Evolutionary conservation across 331 rosid genomes (phyloP).

Genomic region (Phaseolus coccineus): DNA sequence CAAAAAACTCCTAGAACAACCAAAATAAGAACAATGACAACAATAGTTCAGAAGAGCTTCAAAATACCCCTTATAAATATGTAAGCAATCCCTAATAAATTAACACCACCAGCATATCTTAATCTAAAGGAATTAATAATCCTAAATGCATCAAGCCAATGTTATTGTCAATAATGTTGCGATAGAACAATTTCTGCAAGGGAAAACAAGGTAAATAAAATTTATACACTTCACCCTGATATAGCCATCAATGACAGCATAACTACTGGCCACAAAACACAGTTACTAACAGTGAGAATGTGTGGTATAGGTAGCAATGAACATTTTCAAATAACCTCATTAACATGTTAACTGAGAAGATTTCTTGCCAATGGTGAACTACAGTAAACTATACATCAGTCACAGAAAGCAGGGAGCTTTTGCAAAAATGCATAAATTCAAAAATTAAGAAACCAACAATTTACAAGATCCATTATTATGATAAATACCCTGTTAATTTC

Average conservation of each 20-base stretch:
- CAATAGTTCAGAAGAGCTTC: constrained; percentile 28
- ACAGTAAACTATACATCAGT: constrained; percentile 12
- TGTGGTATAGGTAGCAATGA: not conserved
- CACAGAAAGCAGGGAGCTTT: constrained; percentile 16
- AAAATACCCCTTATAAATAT: constrained; percentile 25
- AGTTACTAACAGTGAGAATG: not conserved
- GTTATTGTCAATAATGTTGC: constrained; percentile 4
- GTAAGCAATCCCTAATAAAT: constrained; percentile 18
- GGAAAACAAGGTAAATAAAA: not conserved
- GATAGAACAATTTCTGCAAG: not conserved
- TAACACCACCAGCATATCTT: constrained; percentile 25
- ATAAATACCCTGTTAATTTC: constrained; percentile 31
- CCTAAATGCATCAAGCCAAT: constrained; percentile 11
- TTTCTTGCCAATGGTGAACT: constrained; percentile 8
- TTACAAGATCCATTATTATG: not conserved
- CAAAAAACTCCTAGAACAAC: not conserved
- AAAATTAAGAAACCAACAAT: constrained; percentile 15
- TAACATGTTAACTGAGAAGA: not conserved
- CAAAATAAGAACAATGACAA: constrained; percentile 8
- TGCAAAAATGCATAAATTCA: not conserved
- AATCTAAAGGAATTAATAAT: not conserved
- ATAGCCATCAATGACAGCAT: not conserved
- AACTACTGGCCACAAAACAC: constrained; percentile 2
- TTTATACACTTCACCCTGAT: constrained; percentile 2
- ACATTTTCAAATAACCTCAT: not conserved